Conservation (phyloP, 371 early-diverging fungal species). For the Phascolomyces articulosus region DNA sequence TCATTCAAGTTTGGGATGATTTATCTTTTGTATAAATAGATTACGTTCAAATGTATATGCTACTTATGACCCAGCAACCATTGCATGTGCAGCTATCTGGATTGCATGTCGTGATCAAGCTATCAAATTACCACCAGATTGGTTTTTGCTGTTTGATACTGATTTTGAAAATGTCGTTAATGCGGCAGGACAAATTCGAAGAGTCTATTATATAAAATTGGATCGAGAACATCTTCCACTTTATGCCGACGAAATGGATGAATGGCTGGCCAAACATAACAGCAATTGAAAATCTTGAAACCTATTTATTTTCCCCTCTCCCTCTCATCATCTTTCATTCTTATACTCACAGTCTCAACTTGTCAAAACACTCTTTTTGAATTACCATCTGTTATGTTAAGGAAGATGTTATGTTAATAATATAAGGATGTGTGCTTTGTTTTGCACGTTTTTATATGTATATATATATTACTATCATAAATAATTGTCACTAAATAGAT, state of each 20-base stretch:
- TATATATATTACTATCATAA: no score
- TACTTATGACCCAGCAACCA: slow-evolving; percentile 83
- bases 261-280: slow-evolving; percentile 12
- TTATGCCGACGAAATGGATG: slow-evolving; percentile 8
- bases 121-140: slow-evolving; percentile 72
- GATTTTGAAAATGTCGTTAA: slow-evolving; percentile 63
- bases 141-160: slow-evolving; percentile 93
- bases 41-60: slow-evolving; percentile 81
- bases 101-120: slow-evolving; percentile 73
- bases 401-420: no score
- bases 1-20: no score
- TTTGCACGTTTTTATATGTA: neutral
- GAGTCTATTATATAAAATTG: slow-evolving; percentile 57
- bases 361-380: no score
- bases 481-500: no score
- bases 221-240: slow-evolving; percentile 52
- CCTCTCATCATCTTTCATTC: no score
- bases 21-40: slow-evolving; percentile 32
- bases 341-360: no score
- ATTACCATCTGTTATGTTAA: no score
- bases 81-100: slow-evolving; percentile 91
- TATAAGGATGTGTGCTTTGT: neutral
- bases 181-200: slow-evolving; percentile 63
- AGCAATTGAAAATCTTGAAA: neutral
- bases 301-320: neutral